phyloP scores from a whole-genome alignment of 345 rosid genomes.

The Eucalyptus pumila region DNA sequence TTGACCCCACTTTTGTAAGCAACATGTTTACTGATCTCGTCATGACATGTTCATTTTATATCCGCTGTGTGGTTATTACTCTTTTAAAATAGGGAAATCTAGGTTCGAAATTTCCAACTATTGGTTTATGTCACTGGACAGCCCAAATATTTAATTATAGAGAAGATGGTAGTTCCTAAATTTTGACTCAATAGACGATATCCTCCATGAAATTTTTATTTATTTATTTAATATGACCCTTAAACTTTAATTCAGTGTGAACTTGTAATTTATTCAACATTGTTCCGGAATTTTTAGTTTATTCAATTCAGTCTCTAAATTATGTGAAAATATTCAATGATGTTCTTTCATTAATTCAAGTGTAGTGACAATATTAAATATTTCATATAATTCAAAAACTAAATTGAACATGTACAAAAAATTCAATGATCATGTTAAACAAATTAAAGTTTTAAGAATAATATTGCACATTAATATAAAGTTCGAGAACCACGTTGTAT shows the following conservation, averaged over 20 bases:
- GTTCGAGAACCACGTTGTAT: rapidly evolving
- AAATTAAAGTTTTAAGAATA: too few species aligned
- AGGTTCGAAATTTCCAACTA: neutral
- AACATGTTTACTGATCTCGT: neutral
- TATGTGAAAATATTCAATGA: too few species aligned
- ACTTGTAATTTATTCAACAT: too few species aligned
- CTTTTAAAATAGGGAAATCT: neutral
- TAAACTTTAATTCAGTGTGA: too few species aligned
- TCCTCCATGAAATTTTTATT: rapidly evolving
- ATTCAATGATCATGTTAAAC: rapidly evolving
- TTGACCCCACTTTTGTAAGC: neutral
- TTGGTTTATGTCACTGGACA: rapidly evolving
- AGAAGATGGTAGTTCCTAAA: rapidly evolving
- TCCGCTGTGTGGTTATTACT: neutral
- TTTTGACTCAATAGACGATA: rapidly evolving
- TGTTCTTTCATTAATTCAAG: too few species aligned
- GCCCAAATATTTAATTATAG: neutral
- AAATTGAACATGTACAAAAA: rapidly evolving
- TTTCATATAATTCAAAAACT: rapidly evolving
- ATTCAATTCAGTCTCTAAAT: rapidly evolving
- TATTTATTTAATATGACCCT: rapidly evolving
- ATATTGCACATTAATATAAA: too few species aligned
- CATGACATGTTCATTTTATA: neutral
- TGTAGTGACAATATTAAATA: rapidly evolving
- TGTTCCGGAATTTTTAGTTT: rapidly evolving